Base-by-base conservation (phyloP, 2,329 filamentous ascomycete genomes). In the Teratosphaeria viscida region DNA sequence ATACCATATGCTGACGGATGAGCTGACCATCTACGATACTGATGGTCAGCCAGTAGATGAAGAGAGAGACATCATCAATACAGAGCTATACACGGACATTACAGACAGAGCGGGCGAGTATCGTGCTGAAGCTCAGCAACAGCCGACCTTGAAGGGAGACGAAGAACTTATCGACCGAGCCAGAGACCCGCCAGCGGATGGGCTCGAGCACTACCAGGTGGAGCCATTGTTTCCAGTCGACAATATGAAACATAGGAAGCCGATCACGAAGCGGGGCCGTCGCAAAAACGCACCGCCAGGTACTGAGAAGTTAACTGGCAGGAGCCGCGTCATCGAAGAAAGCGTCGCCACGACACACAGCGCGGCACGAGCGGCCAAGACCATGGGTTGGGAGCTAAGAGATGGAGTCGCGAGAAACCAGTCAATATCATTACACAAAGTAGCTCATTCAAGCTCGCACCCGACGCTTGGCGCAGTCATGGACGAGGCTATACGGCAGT, bases 11-110 rank as follows among this genome's bases (percentile, higher is more conserved):
- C 79, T 99, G 61, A 86, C 85, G 64, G 85, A 87, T 66, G 82
- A 85, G 60, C 92, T 92, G 16, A 94, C 90, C 8, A 85, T 99
- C 10, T 96, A 96, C 76, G 95, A 99, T 75, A 82, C 82, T 57
- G 86, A 87, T 67, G 90, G 90, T 53, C 84, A 82, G 62, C 79
- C 90, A 2, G 91, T 97, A 29, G 86, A 96, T 66, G 82, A 86
- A 57, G 77, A 83, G 29, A 85, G 88, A 64, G 94, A 99, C 73
- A 82, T 85, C 58, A 82, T 92, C 68, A 90, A 94, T 35, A 92
- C 97, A 72, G 90, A 88, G 65, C 81, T 99, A 1, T 97, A 95
- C 78, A 96, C 97, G 66, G 91, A 97, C 72, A 89, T 95, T 54
- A 81, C 97, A 26, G 92, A 97, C 70, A 85, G 94, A 57, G 90